Evolutionary conservation across 495 filamentous ascomycete genomes (phyloP).

Genomic region (Lasiosphaeria hispida): DNA sequence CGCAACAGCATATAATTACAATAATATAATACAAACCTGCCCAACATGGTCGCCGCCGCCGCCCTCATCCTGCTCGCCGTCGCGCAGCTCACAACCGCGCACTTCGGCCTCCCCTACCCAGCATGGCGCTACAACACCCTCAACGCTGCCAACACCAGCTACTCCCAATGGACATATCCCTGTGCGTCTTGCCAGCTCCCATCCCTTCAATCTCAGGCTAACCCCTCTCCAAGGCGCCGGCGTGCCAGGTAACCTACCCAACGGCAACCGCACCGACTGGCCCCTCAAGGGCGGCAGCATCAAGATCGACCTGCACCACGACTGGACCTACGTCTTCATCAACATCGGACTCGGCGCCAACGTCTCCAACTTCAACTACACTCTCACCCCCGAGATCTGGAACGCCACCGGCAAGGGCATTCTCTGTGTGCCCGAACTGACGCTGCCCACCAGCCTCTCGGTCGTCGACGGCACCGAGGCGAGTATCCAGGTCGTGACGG

Average conservation of each 20-base stretch:
- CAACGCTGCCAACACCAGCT: slow-evolving; percentile 22
- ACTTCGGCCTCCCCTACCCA: slow-evolving; percentile 59
- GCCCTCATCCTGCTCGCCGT: slow-evolving; percentile 33
- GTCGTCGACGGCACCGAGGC: slow-evolving; percentile 50
- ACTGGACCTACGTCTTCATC: slow-evolving; percentile 57
- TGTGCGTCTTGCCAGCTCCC: slow-evolving; percentile 41
- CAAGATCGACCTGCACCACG: slow-evolving; percentile 50
- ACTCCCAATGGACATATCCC: slow-evolving; percentile 56
- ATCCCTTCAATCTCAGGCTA: slow-evolving; percentile 6
- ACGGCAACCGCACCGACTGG: slow-evolving; percentile 60
- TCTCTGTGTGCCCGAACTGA: slow-evolving; percentile 54
- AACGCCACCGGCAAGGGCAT: slow-evolving; percentile 62
- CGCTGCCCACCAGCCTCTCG: slow-evolving; percentile 40
- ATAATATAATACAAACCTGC: background rate
- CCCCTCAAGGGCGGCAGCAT: slow-evolving; percentile 56
- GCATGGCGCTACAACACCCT: slow-evolving; percentile 56
- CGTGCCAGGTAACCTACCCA: slow-evolving; percentile 43
- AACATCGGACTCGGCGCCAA: slow-evolving; percentile 59
- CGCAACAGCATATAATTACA: background rate
- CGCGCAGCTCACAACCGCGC: slow-evolving; percentile 47
- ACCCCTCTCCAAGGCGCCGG: slow-evolving; percentile 48
- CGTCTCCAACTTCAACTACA: slow-evolving; percentile 59
- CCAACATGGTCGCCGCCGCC: slow-evolving; percentile 31
- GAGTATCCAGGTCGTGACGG: slow-evolving; percentile 58
- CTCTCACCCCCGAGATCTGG: slow-evolving; percentile 47